Evolutionary conservation across 2,329 filamentous ascomycete species (phyloP), one percentile per base, ranked within the genome.

Genomic region (Cercospora brassicicola): DNA sequence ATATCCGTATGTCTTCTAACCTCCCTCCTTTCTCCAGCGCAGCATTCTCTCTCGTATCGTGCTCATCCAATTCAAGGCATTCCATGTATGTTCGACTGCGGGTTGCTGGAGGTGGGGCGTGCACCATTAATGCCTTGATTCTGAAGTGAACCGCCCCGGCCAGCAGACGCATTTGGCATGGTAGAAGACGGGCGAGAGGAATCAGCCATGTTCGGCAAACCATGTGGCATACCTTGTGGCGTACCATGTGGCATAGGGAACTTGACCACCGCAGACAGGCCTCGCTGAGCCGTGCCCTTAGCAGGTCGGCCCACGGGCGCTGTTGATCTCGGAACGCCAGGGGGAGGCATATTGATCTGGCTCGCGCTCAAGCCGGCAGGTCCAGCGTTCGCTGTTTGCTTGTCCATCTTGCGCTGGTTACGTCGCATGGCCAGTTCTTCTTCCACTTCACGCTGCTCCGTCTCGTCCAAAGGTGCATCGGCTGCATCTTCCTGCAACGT

Each of bases 371-470:
- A 31, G 30, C 61, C 62, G 20, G 31, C 31, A 42, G 59, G 1
- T 33, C 20, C 59, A 45, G 59, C 93, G 91, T 75, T 97, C 86
- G 86, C 86, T 85, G 79, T 87, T 87, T 68, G 87, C 87, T 71
- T 85, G 84, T 73, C 87, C 87, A 59, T 82, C 87, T 75, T 79
- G 89, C 77, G 60, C 18, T 45, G 28, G 6, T 59, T 60, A 5
- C 87, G 87, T 18, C 63, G 59, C 59, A 36, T 26, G 4, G 62
- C 59, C 87, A 89, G 78, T 71, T 76, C 75, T 18, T 71, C 69
- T 33, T 76, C 67, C 3, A 78, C 75, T 53, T 76, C 73, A 9
- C 60, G 66, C 53, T 71, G 60, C 65, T 79, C 78, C 36, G 76
- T 73, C 13, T 72, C 75, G 10, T 74, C 75, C 10, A 79, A 67